Base-by-base conservation (phyloP, 495 filamentous ascomycete species). In the Neurospora sp. region DNA sequence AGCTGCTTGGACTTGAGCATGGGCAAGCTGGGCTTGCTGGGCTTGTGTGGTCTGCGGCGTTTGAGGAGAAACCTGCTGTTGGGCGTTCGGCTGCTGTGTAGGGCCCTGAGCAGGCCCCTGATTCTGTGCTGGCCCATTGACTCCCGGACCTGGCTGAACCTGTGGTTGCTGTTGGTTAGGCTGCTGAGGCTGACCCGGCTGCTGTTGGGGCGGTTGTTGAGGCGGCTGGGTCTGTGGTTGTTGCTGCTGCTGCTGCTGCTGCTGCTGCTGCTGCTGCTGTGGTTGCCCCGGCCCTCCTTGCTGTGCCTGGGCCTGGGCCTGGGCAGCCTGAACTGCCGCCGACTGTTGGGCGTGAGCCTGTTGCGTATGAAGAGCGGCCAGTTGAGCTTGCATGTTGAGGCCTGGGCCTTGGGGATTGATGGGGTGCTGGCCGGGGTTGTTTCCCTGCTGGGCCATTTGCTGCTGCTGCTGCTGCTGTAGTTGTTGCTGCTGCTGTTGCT, bases 401-500 rank as follows among this genome's bases (percentile, higher is more conserved):
- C 53, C 53, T 37, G 80, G 80, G 22, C 85, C 83, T 61, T 84
- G 83, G 5, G 81, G 76, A 4, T 75, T 82, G 77, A 85, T 82
- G 27, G 78, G 83, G 27, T 82, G 84, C 40, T 86, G 85, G 35
- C 79, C 79, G 17, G 79, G 80, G 69, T 81, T 80, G 10, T 75
- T 79, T 20, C 76, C 81, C 65, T 83, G 82, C 44, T 82, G 80
- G 38, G 83, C 65, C 76, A 83, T 81, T 35, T 80, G 79, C 16
- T 83, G 87, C 73, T 84, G 82, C 2, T 86, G 84, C 70, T 88
- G 87, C 68, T 83, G 82, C 74, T 89, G 86, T 0, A 84, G 82
- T 74, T 87, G 82, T 69, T 86, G 84, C 31, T 83, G 82, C 71
- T 84, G 84, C 61, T 87, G 20, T 22, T 22, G 20, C 20, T n/a